Base-by-base conservation (phyloP, 2,329 filamentous ascomycete species). In the Escovopsis weberi region DNA sequence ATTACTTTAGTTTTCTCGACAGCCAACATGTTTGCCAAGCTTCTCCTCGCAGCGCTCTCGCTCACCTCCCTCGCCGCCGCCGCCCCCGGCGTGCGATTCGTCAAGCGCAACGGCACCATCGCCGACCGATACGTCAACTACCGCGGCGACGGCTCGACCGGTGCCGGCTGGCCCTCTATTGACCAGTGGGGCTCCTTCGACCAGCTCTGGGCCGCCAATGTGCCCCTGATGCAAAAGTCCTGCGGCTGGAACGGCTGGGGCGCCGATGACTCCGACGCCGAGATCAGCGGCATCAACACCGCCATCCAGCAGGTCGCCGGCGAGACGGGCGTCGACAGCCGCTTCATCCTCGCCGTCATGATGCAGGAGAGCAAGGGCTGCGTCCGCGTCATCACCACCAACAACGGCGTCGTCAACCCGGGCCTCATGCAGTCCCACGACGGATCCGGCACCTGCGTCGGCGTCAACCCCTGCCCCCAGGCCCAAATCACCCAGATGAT, bases 311-410 rank as follows among this genome's bases (percentile, higher is more conserved):
- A 49, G 12, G 54, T 62, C 7, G 53, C 62, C 6, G 40, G 41
- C 10, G 39, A 46, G n/a, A 51, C 53, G 0, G 47, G 50, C 12
- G 52, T 68, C 19, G 63, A 67, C 45, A 47, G 53, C 39, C 62
- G 65, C 41, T 65, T 65, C 45, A 65, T 68, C 48, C 53, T 68
- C 19, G 60, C 64, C 15, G 53, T 68, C 44, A 48, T 68, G 36
- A 59, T 68, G 55, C 65, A 68, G 48, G 65, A 68, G 49, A 64
- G 59, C 50, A 61, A 60, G 47, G 65, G 65, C 40, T 67, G 65
- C 50, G 64, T 68, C 28, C 63, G 65, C 23, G 63, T 59, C 26
- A 53, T 49, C 1, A 65, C 64, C 15, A 66, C 63, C 37, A 53
- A 60, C 55, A 59, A 65, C 48, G 60, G 61, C 11, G 62, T 66